phyloP scores from a whole-genome alignment of 2,329 filamentous ascomycete species.

The Rhynchosporium secalis region DNA sequence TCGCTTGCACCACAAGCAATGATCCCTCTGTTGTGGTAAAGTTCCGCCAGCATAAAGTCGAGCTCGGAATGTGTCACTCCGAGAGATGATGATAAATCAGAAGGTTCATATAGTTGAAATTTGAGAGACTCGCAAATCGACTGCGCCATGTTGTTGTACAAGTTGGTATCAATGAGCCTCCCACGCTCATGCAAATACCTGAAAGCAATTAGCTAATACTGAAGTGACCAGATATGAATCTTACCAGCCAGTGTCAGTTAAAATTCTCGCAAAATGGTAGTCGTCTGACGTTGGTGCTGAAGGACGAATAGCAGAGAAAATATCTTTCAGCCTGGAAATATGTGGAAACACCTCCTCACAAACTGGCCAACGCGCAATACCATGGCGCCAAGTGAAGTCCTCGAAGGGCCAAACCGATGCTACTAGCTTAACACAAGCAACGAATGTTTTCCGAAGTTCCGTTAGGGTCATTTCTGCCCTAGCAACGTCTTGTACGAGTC shows the following conservation, averaged over 20 bases:
- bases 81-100: constrained; percentile 18
- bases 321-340: not conserved
- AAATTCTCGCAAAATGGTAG: not conserved
- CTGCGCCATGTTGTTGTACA: constrained; percentile 8
- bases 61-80: not conserved
- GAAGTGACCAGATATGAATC: not conserved
- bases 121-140: constrained; percentile 23
- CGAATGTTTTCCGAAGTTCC: not conserved
- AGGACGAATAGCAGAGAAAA: not conserved
- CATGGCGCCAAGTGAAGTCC: constrained; percentile 2
- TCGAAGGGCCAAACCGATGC: not conserved
- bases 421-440: not conserved
- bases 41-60: not conserved
- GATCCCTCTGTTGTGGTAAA: constrained; percentile 1
- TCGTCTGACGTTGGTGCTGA: not conserved
- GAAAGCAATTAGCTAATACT: not conserved
- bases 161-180: not conserved
- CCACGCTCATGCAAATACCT: constrained; percentile 5
- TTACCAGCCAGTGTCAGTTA: not conserved
- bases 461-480: constrained; percentile 15
- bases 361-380: not conserved
- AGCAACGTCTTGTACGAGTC: constrained; percentile 37
- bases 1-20: not conserved
- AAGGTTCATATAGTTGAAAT: constrained; percentile 22
- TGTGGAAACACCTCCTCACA: not conserved